Evolutionary conservation across 192 early-diverging fungal species (phyloP), one percentile per base, ranked within the genome.

Genomic region (Diversispora epigaea): DNA sequence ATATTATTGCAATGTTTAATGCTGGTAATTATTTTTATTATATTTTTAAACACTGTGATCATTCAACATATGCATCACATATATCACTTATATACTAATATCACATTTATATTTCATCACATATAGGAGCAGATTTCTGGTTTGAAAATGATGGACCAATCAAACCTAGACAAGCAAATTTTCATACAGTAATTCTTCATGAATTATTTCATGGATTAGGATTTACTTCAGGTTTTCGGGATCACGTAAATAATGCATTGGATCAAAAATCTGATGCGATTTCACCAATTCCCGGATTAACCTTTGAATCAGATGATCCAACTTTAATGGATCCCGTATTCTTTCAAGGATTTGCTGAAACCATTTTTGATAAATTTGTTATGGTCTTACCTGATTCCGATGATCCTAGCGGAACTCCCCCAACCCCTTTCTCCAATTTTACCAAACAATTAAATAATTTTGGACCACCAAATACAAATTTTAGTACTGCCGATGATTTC

Each of bases 161-260:
- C 19, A 54, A 3, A 15, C 9, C n/a, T 17, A 63, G 71, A 65
- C 77, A 83, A 68, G 56, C 49, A 8, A 79, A 83, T 52, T 71
- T 83, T 46, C 62, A 77, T 22, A 66, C 61, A 47, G 78, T 75
- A 6, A 66, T 81, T 14, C 3, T 80, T 6, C 82, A 83, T 54
- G 82, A 83, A 55, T 44, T 79, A n/a, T 67, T 81, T 11, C 82
- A 83, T 66, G 82, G 82, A 0, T 73, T 83, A 21, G 82, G 82
- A 64, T 79, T 83, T 55, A 39, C 71, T 54, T 77, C 76, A 17
- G 55, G 46, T 40, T 80, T 66, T 69, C 70, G 62, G 19, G 39
- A 64, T 52, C 43, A 66, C 25, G 15, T 66, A 12, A 46, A 75
- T 15, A n/a, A 44, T 45, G 15, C 15, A 49, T 32, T 21, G 8